A percentile compares a stretch with the other conserved stretches of the same genome.
phyloP scores from a whole-genome alignment of 75 land plant species.

The Sequoia sempervirens region DNA sequence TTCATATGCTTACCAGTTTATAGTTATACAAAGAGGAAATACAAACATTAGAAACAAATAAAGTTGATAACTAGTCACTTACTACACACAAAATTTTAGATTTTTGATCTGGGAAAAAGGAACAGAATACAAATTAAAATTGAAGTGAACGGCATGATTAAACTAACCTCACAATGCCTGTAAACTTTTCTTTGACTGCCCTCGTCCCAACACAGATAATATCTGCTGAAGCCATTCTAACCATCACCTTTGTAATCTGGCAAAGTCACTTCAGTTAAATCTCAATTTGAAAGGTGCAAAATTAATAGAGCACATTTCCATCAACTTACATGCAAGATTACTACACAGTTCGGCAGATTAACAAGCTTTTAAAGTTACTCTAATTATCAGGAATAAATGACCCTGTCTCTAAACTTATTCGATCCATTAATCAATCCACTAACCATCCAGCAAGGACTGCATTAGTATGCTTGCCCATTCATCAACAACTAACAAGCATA shows the following conservation, averaged over 20 bases:
- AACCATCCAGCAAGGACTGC: not conserved
- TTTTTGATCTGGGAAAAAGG: not conserved
- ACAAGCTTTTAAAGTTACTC: not conserved
- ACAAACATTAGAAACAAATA: not conserved
- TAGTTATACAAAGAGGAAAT: not conserved
- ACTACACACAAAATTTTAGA: not conserved
- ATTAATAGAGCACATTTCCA: not conserved
- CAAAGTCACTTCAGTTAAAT: not conserved
- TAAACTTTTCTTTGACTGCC: slow-evolving; percentile 88
- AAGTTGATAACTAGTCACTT: slow-evolving; percentile 1
- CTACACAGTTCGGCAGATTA: not conserved
- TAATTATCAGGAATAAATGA: not conserved
- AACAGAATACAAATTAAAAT: not conserved
- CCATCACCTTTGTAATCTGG: slow-evolving; percentile 86
- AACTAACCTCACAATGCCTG: slow-evolving; percentile 84
- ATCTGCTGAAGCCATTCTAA: slow-evolving; percentile 73
- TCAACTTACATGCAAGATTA: not conserved
- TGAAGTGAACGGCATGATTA: not conserved
- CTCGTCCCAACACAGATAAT: slow-evolving; percentile 93
- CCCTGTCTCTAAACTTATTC: not conserved
- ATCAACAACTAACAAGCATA: not conserved
- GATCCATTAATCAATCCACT: not conserved
- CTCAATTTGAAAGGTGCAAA: not conserved
- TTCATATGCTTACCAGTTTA: not conserved
- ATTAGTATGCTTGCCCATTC: not conserved